Evolutionary conservation across 805 yeast species (phyloP).

Genomic region (Ogataea thermomethanolica): DNA sequence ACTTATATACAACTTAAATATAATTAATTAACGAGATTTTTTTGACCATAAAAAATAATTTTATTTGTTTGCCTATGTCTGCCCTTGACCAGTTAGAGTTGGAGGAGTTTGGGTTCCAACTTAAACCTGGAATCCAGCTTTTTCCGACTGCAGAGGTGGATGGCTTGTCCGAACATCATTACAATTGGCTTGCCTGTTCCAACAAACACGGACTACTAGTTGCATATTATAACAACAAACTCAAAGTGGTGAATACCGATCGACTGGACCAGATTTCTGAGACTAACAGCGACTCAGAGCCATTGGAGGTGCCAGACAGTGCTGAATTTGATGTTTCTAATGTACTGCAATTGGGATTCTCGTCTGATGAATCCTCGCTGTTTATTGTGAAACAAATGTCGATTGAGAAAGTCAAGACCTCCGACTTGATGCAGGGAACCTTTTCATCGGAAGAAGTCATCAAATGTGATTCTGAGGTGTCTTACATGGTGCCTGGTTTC

Average conservation of each 20-base stretch:
- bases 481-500: too few species aligned
- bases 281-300: too few species aligned
- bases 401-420: conserved; percentile 1
- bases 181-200: conserved; percentile 23
- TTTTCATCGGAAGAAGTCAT: conserved; percentile 1
- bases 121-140: conserved; percentile 25
- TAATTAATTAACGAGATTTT: background rate
- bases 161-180: conserved; percentile 5
- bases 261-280: conserved; percentile 11
- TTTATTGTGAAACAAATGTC: conserved; percentile 14
- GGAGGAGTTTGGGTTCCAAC: conserved; percentile 34
- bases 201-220: conserved; percentile 17
- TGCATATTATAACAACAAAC: conserved; percentile 17
- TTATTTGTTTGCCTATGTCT: conserved; percentile 3
- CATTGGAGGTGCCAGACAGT: too few species aligned
- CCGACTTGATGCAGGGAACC: conserved; percentile 1
- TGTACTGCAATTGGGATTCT: conserved; percentile 22
- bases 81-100: conserved; percentile 18
- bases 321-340: background rate
- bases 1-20: background rate
- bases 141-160: conserved; percentile 13
- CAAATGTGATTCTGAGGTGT: conserved; percentile 1
- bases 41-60: background rate
- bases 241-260: conserved; percentile 20
- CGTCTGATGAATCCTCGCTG: conserved; percentile 20